These are phyloP conservation scores for Suillus cothurnatus DNA, from an alignment of 768 basidiomycete genomes.

Conservation along the genomic window DNA sequence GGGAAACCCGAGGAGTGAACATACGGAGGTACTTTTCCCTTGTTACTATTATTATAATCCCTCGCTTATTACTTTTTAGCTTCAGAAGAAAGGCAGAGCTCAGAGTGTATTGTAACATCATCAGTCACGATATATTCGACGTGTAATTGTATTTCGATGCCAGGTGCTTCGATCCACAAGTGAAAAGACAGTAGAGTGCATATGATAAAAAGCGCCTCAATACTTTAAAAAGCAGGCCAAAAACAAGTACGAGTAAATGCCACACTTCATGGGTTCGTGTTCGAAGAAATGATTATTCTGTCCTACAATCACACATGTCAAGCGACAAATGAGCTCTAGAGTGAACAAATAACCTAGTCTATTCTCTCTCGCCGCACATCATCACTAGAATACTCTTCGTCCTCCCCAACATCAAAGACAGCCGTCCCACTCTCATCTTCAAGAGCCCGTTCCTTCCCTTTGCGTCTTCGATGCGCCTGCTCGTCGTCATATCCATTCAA, in stretches of 20 bases:
- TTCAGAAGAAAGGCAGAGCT: no score
- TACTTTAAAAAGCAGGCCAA: not conserved
- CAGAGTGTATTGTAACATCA: not conserved
- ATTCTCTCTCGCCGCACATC: constrained; percentile 3
- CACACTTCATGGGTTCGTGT: not conserved
- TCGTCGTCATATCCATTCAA: constrained; percentile 56
- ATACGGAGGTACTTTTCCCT: no score
- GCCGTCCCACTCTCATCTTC: constrained; percentile 37
- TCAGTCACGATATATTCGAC: not conserved
- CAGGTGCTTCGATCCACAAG: not conserved
- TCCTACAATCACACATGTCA: not conserved
- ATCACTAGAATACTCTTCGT: constrained; percentile 39
- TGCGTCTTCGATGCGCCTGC: constrained; percentile 34
- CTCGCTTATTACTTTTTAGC: no score
- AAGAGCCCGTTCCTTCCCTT: constrained; percentile 51
- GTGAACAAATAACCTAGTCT: not conserved
- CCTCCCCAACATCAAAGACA: constrained; percentile 59
- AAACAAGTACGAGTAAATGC: not conserved
- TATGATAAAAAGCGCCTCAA: not conserved
- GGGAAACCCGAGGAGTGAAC: no score
- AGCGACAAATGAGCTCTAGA: not conserved
- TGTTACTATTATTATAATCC: no score
- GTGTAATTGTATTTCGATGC: not conserved
- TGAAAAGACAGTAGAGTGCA: not conserved
- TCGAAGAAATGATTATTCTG: not conserved